Percentiles rank a stretch among this genome's conserved stretches.
Conservation (phyloP, 352 stramenopile genomes). For the Phytophthora sp. region DNA sequence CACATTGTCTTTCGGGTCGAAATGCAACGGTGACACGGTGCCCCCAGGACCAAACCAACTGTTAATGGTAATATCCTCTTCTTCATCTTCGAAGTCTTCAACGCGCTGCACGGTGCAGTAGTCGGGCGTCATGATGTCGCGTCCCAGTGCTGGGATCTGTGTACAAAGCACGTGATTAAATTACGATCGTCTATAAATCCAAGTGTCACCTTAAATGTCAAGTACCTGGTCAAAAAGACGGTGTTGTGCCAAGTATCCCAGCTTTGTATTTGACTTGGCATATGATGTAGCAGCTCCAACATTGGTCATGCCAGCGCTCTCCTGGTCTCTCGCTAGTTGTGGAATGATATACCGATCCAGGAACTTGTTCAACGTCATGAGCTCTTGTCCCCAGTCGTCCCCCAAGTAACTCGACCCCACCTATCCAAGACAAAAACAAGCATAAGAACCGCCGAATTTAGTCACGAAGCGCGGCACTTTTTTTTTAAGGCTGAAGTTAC, state of each 20-base stretch:
- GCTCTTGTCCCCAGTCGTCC: slow-evolving; percentile 78
- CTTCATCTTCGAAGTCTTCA: slow-evolving; percentile 42
- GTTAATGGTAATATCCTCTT: slow-evolving; percentile 82
- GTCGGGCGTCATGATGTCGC: slow-evolving; percentile 88
- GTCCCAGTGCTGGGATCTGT: slow-evolving; percentile 79
- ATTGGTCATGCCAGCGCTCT: not conserved
- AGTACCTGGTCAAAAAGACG: slow-evolving; percentile 90
- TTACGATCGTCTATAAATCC: slow-evolving; percentile 3
- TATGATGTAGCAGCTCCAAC: not conserved
- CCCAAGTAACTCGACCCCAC: slow-evolving; percentile 82
- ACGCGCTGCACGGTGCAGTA: slow-evolving; percentile 82
- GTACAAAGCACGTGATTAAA: slow-evolving; percentile 17
- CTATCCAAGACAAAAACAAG: slow-evolving; percentile 27
- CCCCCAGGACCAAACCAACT: slow-evolving; percentile 85
- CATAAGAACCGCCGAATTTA: not conserved
- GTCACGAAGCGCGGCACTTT: no score
- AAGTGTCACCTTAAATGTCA: not conserved
- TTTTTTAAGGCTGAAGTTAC: not conserved
- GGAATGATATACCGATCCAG: slow-evolving; percentile 64
- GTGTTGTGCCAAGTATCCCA: slow-evolving; percentile 90
- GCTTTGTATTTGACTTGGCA: slow-evolving; percentile 4
- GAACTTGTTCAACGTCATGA: slow-evolving; percentile 86
- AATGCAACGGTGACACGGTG: slow-evolving; percentile 89
- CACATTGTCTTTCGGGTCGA: slow-evolving; percentile 91
- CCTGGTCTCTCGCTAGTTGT: slow-evolving; percentile 5